phyloP scores from a whole-genome alignment of 192 early-diverging fungal species.

The Lobulomyces angularis region DNA sequence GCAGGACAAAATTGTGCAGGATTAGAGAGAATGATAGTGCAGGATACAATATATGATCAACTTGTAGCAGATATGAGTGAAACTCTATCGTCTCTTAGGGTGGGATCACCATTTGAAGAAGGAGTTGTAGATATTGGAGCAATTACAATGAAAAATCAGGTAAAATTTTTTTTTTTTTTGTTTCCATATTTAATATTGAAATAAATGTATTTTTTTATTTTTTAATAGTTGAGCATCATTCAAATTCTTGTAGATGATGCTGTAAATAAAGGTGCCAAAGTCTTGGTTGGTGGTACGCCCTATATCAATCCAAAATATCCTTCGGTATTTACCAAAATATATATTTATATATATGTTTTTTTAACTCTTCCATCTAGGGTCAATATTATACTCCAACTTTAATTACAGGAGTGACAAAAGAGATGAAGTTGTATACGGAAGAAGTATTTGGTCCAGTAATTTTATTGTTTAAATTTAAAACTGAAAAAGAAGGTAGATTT shows the following conservation, averaged over 20 bases:
- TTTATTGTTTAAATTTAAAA: slow-evolving; percentile 60
- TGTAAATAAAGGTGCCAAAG: slow-evolving; percentile 59
- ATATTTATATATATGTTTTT: slow-evolving; percentile 8
- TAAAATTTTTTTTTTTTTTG: slow-evolving; percentile 13
- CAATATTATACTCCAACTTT: slow-evolving; percentile 75
- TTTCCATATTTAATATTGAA: slow-evolving; percentile 1
- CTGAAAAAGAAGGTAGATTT: slow-evolving; percentile 59
- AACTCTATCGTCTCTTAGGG: slow-evolving; percentile 45
- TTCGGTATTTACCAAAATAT: no score
- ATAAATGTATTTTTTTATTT: slow-evolving; percentile 1
- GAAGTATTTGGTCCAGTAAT: slow-evolving; percentile 75
- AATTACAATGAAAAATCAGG: slow-evolving; percentile 61
- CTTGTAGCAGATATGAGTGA: slow-evolving; percentile 50
- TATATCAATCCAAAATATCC: slow-evolving; percentile 59
- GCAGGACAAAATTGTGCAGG: slow-evolving; percentile 77
- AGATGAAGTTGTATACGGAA: slow-evolving; percentile 62
- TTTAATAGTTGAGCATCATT: slow-evolving; percentile 34
- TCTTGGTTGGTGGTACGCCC: slow-evolving; percentile 56
- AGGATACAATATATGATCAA: slow-evolving; percentile 49
- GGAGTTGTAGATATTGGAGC: slow-evolving; percentile 71
- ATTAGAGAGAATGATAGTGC: slow-evolving; percentile 74
- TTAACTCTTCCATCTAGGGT: slow-evolving; percentile 17
- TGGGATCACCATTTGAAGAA: slow-evolving; percentile 60
- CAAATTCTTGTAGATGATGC: slow-evolving; percentile 61
- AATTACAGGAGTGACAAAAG: slow-evolving; percentile 60